phyloP scores from a whole-genome alignment of 169 alveolate genomes.

The Eimeria acervulina region DNA sequence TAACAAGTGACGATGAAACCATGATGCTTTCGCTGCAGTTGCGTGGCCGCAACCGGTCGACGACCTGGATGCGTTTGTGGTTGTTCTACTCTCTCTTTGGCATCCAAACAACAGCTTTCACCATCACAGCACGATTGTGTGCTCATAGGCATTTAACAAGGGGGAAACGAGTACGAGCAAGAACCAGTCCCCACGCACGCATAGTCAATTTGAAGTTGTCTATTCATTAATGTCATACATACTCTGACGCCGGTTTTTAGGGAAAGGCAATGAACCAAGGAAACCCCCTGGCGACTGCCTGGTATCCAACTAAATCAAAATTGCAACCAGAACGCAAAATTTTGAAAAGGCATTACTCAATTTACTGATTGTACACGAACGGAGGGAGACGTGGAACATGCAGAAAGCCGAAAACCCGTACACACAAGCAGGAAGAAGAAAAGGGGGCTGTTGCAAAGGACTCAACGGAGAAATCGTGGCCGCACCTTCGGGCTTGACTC shows the following conservation, averaged over 20 bases:
- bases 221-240: not conserved
- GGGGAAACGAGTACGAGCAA: not conserved
- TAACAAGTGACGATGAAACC: not conserved
- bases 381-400: not conserved
- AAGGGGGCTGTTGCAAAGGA: not conserved
- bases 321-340: not conserved
- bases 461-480: not conserved
- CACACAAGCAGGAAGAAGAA: not conserved
- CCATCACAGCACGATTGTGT: too few species aligned
- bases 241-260: not conserved
- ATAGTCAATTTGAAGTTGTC: not conserved
- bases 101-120: not conserved
- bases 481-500: constrained; percentile 66
- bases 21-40: not conserved
- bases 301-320: not conserved
- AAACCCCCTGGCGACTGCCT: not conserved
- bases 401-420: not conserved
- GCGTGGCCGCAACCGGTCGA: not conserved
- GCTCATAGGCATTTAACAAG: not conserved
- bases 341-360: not conserved
- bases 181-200: not conserved
- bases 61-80: not conserved
- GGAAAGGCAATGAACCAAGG: not conserved
- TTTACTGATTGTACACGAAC: not conserved
- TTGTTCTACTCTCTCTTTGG: not conserved